phyloP scores from a whole-genome alignment of 257 asterid species.

The Forsythia suspensa region DNA sequence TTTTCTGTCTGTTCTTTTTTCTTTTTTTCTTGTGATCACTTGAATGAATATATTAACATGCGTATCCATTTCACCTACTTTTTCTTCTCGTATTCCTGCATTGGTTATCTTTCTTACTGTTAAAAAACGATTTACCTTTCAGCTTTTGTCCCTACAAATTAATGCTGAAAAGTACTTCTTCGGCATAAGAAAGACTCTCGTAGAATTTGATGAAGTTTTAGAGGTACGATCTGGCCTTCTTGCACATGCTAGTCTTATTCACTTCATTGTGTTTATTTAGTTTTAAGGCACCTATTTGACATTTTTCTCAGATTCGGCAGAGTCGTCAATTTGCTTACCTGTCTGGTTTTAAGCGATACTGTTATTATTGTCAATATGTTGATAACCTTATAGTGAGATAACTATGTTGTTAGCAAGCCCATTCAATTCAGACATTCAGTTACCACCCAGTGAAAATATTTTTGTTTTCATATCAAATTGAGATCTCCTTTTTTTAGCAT shows the following conservation, averaged over 20 bases:
- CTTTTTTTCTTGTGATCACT: conserved; percentile 10
- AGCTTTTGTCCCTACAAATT: conserved; percentile 90
- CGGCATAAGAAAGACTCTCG: conserved; percentile 89
- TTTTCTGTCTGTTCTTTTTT: background rate
- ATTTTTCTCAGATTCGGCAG: background rate
- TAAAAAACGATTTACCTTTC: conserved; percentile 23
- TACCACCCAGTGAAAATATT: background rate
- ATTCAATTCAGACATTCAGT: background rate
- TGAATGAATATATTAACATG: background rate
- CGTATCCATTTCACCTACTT: background rate
- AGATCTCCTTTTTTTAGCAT: background rate
- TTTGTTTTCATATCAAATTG: conserved; percentile 1
- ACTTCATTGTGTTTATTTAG: conserved; percentile 1
- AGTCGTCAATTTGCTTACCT: background rate
- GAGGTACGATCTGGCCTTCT: conserved; percentile 59
- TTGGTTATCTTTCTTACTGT: background rate
- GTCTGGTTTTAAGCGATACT: background rate
- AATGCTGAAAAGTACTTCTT: conserved; percentile 92
- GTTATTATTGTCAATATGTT: background rate
- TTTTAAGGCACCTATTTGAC: background rate
- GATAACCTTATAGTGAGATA: background rate
- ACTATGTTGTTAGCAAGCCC: background rate
- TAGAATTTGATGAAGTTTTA: conserved; percentile 97
- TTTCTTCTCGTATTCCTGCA: background rate
- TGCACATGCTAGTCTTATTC: conserved; percentile 8